Base-by-base conservation (phyloP, 1,284 basidiomycete species). In the Grifola frondosa region DNA sequence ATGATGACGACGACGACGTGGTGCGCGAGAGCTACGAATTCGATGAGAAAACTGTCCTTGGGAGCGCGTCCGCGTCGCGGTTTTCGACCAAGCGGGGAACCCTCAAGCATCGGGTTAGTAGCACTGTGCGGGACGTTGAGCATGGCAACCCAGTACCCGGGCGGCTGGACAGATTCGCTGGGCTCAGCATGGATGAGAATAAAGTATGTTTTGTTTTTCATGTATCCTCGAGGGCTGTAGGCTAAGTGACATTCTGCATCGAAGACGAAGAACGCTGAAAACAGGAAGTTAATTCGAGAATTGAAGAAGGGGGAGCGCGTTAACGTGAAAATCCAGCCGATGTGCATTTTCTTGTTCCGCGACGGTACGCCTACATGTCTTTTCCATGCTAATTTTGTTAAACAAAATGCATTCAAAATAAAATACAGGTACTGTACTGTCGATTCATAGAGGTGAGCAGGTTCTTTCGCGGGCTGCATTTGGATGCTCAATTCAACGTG, bases 371-470 rank as follows among this genome's bases (percentile, higher is more conserved):
- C n/a, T n/a, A n/a, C n/a, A n/a, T n/a, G n/a, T n/a, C n/a, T n/a
- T n/a, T n/a, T n/a, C n/a, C n/a, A n/a, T n/a, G n/a, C n/a, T n/a
- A n/a, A n/a, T n/a, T n/a, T n/a, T n/a, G n/a, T n/a, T n/a, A n/a
- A n/a, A n/a, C n/a, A n/a, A n/a, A n/a, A n/a, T n/a, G n/a, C n/a
- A n/a, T n/a, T n/a, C n/a, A n/a, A n/a, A n/a, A n/a, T n/a, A n/a
- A n/a, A n/a, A n/a, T n/a, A n/a, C 15, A 81, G 80, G 81, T 36
- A 83, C 80, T 22, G 73, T 84, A 20, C 77, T 85, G 19, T 78
- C 81, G 3, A 71, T 84, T 34, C 73, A 77, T 48, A 62, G 53
- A 39, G 54, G 57, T 58, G 46, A n/a, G 48, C 34, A 21, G 6
- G 13, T n/a, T n/a, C n/a, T n/a, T n/a, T n/a, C n/a, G n/a, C n/a